Evolutionary conservation across 768 basidiomycete genomes (phyloP).

Genomic region (Boletus rubroflammeus): DNA sequence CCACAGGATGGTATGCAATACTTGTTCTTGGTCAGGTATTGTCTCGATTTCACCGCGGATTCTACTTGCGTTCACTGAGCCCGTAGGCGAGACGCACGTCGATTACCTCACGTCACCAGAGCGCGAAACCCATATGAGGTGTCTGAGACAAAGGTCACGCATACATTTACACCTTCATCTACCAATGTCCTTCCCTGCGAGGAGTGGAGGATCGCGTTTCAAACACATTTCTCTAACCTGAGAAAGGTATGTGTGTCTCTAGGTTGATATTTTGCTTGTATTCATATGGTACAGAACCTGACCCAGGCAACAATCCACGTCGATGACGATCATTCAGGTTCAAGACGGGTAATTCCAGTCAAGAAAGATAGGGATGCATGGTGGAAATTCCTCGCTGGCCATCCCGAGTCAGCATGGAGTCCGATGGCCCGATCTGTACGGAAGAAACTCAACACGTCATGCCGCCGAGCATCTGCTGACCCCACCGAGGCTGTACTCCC

Average conservation of each 20-base stretch:
- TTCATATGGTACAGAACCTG: slow-evolving; percentile 50
- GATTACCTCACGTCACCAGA: slow-evolving; percentile 60
- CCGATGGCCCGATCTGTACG: slow-evolving; percentile 25
- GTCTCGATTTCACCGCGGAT: not conserved
- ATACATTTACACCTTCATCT: slow-evolving; percentile 13
- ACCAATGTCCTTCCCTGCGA: slow-evolving; percentile 52
- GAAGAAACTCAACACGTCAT: slow-evolving; percentile 8
- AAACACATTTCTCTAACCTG: slow-evolving; percentile 60
- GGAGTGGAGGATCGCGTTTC: slow-evolving; percentile 62
- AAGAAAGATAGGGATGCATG: slow-evolving; percentile 70
- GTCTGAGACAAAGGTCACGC: slow-evolving; percentile 27
- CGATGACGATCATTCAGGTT: not conserved
- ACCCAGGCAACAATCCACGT: slow-evolving; percentile 52
- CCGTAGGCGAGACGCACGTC: slow-evolving; percentile 65
- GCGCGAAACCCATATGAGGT: slow-evolving; percentile 66
- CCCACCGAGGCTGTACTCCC: slow-evolving; percentile 3
- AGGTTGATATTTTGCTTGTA: not conserved
- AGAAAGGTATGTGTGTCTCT: slow-evolving; percentile 40
- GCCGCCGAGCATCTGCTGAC: slow-evolving; percentile 37
- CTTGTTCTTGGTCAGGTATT: slow-evolving; percentile 75
- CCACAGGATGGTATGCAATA: slow-evolving; percentile 77
- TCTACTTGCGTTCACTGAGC: slow-evolving; percentile 6
- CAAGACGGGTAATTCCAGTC: slow-evolving; percentile 50
- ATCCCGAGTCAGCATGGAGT: slow-evolving; percentile 67
- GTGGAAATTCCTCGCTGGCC: slow-evolving; percentile 76